A percentile compares a stretch with the other conserved stretches of the same genome.
Evolutionary conservation across 495 filamentous ascomycete genomes (phyloP).

Genomic region (Jackrogersella minutella): DNA sequence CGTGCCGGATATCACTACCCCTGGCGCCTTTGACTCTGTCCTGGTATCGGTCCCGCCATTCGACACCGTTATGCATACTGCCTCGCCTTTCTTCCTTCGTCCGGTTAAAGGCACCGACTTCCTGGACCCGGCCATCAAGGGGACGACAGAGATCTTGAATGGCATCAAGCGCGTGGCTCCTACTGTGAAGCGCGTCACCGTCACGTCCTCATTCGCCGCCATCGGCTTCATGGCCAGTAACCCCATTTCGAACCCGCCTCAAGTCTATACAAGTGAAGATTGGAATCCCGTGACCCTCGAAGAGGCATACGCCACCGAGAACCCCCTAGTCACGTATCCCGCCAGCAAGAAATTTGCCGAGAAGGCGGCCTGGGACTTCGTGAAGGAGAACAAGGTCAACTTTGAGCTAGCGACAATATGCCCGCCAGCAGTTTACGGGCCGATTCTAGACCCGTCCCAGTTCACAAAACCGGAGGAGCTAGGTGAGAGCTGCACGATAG

Average conservation of each 20-base stretch:
- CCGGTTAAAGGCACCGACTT: conserved; percentile 49
- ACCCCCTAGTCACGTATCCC: conserved; percentile 48
- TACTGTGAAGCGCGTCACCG: conserved; percentile 56
- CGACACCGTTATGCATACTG: conserved; percentile 62
- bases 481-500: conserved; percentile 72
- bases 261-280: conserved; percentile 51
- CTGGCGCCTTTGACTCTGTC: conserved; percentile 59
- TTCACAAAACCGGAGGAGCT: conserved; percentile 63
- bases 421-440: conserved; percentile 76
- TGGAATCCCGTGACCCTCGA: conserved; percentile 54
- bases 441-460: conserved; percentile 58
- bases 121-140: conserved; percentile 57
- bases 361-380: conserved; percentile 79
- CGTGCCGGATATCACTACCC: conserved; percentile 55
- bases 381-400: conserved; percentile 78
- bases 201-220: conserved; percentile 60
- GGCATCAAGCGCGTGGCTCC: conserved; percentile 71
- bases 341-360: conserved; percentile 58
- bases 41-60: conserved; percentile 58
- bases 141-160: conserved; percentile 57
- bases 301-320: conserved; percentile 54
- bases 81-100: conserved; percentile 55
- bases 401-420: conserved; percentile 75
- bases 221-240: conserved; percentile 42
- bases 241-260: conserved; percentile 44